A percentile compares a stretch with the other conserved stretches of the same genome.
These are phyloP conservation scores for Stagonosporopsis chrysanthemi DNA, from an alignment of 2,329 filamentous ascomycete species.

Conservation along the genomic window DNA sequence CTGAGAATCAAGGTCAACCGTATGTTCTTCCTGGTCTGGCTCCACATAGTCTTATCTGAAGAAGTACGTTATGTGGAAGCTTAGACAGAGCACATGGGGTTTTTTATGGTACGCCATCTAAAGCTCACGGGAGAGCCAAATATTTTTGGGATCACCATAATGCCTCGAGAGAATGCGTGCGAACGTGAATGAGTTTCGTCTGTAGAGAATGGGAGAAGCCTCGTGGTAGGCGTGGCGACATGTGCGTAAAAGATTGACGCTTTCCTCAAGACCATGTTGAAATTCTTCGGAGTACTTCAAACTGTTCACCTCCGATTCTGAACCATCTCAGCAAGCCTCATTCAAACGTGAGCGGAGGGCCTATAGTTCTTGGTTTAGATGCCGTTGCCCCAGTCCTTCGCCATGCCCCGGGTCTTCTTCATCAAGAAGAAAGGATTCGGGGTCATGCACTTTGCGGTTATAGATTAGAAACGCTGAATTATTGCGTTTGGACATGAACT, in stretches of 20 bases:
- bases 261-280: background rate
- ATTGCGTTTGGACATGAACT: background rate
- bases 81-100: background rate
- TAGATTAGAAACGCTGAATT: background rate
- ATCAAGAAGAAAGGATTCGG: background rate
- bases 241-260: background rate
- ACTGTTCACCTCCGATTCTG: background rate
- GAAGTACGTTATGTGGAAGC: background rate
- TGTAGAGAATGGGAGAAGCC: background rate
- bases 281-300: background rate
- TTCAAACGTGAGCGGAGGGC: background rate
- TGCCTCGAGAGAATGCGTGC: background rate
- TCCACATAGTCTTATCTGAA: background rate
- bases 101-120: background rate
- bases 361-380: too few relatives aligned
- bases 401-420: background rate
- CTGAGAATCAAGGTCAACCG: background rate
- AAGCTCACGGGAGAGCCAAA: too few relatives aligned
- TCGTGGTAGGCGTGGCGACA: background rate
- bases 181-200: background rate
- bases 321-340: background rate
- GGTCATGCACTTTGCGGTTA: background rate
- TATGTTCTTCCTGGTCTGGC: background rate
- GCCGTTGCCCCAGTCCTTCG: too few relatives aligned
- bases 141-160: too few relatives aligned